Conservation (phyloP, 495 filamentous ascomycete species). For the Penicillium ucsense region DNA sequence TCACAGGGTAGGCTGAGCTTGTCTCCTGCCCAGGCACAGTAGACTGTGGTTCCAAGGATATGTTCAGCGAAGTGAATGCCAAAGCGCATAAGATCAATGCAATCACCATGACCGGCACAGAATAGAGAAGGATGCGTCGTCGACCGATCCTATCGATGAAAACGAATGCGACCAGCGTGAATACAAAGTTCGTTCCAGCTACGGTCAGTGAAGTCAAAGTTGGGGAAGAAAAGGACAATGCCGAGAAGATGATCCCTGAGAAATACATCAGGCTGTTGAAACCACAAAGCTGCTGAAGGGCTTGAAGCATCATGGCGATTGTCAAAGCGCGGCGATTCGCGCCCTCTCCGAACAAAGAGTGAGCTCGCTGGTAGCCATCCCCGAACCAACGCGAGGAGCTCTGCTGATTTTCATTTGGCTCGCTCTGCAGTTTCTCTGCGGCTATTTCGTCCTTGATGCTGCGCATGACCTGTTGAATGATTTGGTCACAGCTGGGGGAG, state of each 20-base stretch:
- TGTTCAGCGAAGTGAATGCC: constrained; percentile 52
- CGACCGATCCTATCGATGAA: constrained; percentile 76
- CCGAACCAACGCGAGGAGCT: constrained; percentile 19
- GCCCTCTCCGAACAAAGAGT: constrained; percentile 47
- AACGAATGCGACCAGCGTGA: constrained; percentile 66
- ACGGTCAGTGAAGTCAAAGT: constrained; percentile 75
- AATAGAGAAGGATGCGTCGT: constrained; percentile 69
- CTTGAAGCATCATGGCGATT: constrained; percentile 80
- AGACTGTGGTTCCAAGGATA: constrained; percentile 14
- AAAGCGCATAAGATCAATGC: constrained; percentile 59
- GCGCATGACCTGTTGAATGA: constrained; percentile 48
- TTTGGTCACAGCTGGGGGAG: constrained; percentile 30
- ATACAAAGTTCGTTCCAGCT: constrained; percentile 72
- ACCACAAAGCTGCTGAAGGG: constrained; percentile 80
- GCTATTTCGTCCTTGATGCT: constrained; percentile 60
- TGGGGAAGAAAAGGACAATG: constrained; percentile 69
- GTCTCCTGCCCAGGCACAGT: constrained; percentile 1
- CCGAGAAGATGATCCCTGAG: constrained; percentile 78
- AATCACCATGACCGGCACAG: constrained; percentile 73
- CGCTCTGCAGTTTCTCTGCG: constrained; percentile 47
- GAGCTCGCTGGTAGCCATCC: constrained; percentile 30
- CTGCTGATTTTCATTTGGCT: constrained; percentile 9
- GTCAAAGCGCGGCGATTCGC: constrained; percentile 69
- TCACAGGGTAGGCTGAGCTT: constrained; percentile 25
- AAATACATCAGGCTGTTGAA: constrained; percentile 97